These are phyloP conservation scores for Colletotrichum costaricense DNA, from an alignment of 2,329 filamentous ascomycete species.

Conservation along the genomic window DNA sequence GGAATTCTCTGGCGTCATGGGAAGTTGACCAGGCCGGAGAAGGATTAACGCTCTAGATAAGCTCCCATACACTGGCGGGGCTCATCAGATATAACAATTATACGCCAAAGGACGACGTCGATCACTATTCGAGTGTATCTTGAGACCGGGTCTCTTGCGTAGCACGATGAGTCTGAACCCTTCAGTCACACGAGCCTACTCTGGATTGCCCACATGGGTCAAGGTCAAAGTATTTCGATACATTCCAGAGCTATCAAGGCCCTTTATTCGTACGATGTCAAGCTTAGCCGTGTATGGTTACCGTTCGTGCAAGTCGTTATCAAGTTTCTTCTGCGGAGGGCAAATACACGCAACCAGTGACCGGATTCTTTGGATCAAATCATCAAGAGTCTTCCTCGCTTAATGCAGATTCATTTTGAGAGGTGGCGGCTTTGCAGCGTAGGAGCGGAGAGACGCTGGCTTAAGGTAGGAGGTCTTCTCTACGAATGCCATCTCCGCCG, in stretches of 20 bases:
- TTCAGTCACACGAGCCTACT: neutral
- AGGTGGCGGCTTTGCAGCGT: constrained; percentile 6
- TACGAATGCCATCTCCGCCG: too few relatives aligned
- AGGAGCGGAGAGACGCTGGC: neutral
- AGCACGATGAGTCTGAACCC: neutral
- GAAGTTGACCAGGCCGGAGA: neutral
- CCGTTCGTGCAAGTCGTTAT: neutral
- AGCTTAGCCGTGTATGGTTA: neutral
- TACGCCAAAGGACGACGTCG: neutral
- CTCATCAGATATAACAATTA: neutral
- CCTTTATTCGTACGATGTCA: neutral
- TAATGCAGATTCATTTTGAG: neutral
- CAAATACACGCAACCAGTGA: neutral
- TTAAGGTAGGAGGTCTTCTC: neutral
- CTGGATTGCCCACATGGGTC: neutral
- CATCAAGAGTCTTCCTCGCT: neutral
- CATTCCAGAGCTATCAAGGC: too few relatives aligned
- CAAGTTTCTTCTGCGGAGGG: neutral
- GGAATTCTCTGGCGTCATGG: neutral
- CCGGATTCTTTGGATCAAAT: neutral
- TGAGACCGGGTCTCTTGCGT: neutral
- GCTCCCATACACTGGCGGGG: neutral
- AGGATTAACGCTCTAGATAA: neutral
- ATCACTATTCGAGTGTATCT: neutral
- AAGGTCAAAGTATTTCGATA: neutral